Base-by-base conservation (phyloP, 2,329 filamentous ascomycete genomes). In the Aureobasidium uvarum region DNA sequence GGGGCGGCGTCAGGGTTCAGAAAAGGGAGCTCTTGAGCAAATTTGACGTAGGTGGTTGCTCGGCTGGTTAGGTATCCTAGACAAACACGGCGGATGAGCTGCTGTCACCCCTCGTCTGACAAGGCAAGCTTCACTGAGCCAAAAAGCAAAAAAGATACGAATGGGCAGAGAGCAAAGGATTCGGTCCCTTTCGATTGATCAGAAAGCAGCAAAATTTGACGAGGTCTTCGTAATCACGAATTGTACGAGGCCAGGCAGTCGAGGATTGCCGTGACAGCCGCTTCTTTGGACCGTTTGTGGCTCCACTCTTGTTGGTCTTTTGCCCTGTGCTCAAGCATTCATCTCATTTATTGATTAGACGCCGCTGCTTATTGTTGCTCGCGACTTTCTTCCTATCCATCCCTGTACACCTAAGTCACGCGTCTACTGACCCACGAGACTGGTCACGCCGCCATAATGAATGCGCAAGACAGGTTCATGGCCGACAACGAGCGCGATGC, bases 381-480 rank as follows among this genome's bases (percentile, higher is more conserved):
- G 4, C 23, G 38, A 39, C 20, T 33, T 13, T 45, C 23, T 58
- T 20, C 28, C 39, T 33, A 14, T 20, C 8, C 16, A 10, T 16
- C 45, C 14, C 18, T 33, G 6, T 39, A 28, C 23, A 45, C 33
- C 45, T 51, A 33, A 11, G 7, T 2, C 16, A 39, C 20, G 10
- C 33, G 14, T 25, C n/a, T 23, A 14, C 52, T 18, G 25, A 25
- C 11, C 41, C n/a, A 11, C 16, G 18, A 41, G 45, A 36, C 8
- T 20, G 36, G 58, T 41, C 14, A 7, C 25, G 8, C 16, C 14
- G 38, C 33, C 63, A 59, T 13, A 1, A 80, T 83, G 77, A 79
- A 86, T 73, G 77, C 79, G 67, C 77, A 85, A 70, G 85, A 88
- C 73, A 79, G 78, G 66, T 80, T 83, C 68, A 74, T 88, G 71